Conservation (phyloP, 345 rosid genomes). For the Mangifera indica region DNA sequence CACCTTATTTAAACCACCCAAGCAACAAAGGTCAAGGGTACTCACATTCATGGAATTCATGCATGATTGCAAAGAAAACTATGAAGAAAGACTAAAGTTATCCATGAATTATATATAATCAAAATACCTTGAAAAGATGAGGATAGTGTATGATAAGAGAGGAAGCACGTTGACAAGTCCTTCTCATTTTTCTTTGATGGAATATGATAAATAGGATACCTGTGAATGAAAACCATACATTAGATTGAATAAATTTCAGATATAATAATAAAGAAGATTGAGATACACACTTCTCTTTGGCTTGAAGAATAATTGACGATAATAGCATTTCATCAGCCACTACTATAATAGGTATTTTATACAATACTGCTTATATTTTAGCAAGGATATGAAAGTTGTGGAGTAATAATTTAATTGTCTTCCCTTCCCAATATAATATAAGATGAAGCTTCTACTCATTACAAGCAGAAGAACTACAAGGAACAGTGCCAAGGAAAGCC, state of each 20-base stretch:
- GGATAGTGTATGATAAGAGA: slow-evolving; percentile 74
- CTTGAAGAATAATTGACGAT: not conserved
- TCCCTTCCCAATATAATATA: not conserved
- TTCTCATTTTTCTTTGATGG: slow-evolving; percentile 50
- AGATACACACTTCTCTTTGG: no score
- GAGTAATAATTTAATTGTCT: not conserved
- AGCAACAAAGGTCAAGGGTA: no score
- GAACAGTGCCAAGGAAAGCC: not conserved
- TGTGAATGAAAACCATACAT: slow-evolving; percentile 13
- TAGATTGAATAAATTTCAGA: not conserved
- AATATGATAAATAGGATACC: slow-evolving; percentile 83
- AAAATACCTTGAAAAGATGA: slow-evolving; percentile 65
- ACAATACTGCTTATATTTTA: not conserved
- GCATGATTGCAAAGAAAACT: no score
- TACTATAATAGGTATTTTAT: not conserved
- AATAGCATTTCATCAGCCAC: not conserved
- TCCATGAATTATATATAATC: not conserved
- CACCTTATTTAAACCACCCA: no score
- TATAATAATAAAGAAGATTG: not conserved
- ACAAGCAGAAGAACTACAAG: not conserved
- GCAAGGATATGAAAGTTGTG: not conserved
- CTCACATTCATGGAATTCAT: no score
- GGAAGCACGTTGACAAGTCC: slow-evolving; percentile 71
- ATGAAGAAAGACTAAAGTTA: no score
- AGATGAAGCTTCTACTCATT: not conserved